Evolutionary conservation across 495 filamentous ascomycete genomes (phyloP), one percentile per base, ranked within the genome.

Genomic region (Aspergillus nidulans): DNA sequence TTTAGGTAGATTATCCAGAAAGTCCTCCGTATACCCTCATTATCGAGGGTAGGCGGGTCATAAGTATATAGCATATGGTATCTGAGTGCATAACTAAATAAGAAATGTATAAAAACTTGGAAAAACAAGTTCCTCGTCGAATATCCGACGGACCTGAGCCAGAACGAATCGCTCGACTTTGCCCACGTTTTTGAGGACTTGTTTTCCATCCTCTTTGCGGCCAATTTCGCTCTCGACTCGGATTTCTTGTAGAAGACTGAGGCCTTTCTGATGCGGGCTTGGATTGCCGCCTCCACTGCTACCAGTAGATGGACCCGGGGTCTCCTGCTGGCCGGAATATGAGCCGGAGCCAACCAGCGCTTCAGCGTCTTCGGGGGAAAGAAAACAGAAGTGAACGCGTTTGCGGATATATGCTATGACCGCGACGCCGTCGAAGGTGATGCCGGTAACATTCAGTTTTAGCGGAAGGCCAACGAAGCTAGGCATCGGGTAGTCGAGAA

Each of bases 21-120:
- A 30, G 26, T 5, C 26, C 26, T 10, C 10, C 4, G 26, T 30
- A 30, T 5, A 30, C 26, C 4, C 10, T 30, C 26, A 10, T 30
- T 5, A 30, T 5, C 3, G 36, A 39, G 15, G 8, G 3, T 16
- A 16, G n/a, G 1, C 15, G 15, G 15, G 15, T 39, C 18, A 24
- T 24, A 43, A 23, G 40, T 21, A 15, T 20, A 38, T 13, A 39
- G 6, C 10, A 36, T 36, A 13, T 36, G 46, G 18, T 49, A 32
- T 13, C 26, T 30, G 18, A 10, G 18, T 18, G 8, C n/a, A 12
- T 80, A 49, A 23, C 21, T 68, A 97, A 8, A 98, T 84, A 54
- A 98, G 73, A 67, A 97, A 96, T 1, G 92, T 98, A 91, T 92
- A 97, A 71, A 90, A 97, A 68, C 91, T 96, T 36, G 94, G 94